phyloP scores from a whole-genome alignment of 257 asterid genomes.

The Osmanthus fragrans region DNA sequence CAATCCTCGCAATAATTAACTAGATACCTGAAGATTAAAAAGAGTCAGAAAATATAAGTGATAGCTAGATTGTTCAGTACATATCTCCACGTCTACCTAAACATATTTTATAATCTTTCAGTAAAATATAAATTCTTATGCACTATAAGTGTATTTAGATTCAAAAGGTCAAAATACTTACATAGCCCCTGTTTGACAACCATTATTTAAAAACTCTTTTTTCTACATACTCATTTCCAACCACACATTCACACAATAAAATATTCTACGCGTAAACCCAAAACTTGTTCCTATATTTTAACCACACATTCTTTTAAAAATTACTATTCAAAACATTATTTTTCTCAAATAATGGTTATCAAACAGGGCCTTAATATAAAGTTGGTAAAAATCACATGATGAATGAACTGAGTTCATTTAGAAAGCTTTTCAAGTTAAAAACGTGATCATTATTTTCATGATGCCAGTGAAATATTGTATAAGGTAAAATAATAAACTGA shows the following conservation, averaged over 20 bases:
- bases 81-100: background rate
- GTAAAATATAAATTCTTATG: background rate
- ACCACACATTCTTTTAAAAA: too few species aligned
- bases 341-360: too few species aligned
- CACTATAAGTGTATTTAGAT: background rate
- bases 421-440: background rate
- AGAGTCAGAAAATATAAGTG: background rate
- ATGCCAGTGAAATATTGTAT: background rate
- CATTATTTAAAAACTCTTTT: too few species aligned
- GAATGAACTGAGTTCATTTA: background rate
- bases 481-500: background rate
- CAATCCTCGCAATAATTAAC: background rate
- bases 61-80: background rate
- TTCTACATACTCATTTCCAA: too few species aligned
- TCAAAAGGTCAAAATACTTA: background rate
- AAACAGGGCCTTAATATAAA: background rate
- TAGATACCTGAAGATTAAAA: background rate
- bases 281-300: too few species aligned
- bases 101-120: background rate
- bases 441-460: background rate
- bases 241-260: too few species aligned
- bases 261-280: too few species aligned
- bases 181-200: too few species aligned
- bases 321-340: too few species aligned
- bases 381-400: background rate